Conservation (phyloP, 768 basidiomycete species). For the Naematelia aurantialba region DNA sequence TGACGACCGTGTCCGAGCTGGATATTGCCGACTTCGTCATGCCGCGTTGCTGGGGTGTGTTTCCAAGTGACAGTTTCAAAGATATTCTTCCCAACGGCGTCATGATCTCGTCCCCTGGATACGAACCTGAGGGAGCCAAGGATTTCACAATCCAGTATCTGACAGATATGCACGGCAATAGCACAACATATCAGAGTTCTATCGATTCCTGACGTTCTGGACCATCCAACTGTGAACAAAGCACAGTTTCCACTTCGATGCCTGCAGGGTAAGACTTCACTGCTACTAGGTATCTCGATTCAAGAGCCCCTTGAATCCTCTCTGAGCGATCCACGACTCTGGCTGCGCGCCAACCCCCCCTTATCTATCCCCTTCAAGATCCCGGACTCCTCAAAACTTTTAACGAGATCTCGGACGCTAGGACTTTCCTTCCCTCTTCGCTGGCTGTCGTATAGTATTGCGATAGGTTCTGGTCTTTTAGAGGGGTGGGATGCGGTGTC, state of each 20-base stretch:
- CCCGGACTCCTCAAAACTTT: constrained; percentile 28
- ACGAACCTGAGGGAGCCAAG: too few species aligned
- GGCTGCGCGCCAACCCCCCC: constrained; percentile 1
- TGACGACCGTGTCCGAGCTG: too few species aligned
- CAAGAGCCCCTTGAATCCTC: neutral
- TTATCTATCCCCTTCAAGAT: constrained; percentile 14
- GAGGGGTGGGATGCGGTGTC: constrained; percentile 6
- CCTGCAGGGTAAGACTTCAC: neutral
- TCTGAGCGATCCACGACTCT: constrained; percentile 13
- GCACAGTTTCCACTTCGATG: neutral
- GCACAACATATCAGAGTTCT: neutral
- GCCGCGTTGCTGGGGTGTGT: too few species aligned
- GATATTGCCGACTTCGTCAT: too few species aligned
- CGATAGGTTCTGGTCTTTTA: neutral
- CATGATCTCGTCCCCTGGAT: too few species aligned
- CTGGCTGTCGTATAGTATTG: too few species aligned
- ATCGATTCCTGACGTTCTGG: neutral
- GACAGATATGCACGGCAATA: too few species aligned
- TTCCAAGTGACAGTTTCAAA: too few species aligned
- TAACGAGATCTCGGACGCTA: constrained; percentile 34
- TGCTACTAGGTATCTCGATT: neutral
- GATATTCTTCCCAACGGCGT: too few species aligned
- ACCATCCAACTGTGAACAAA: neutral
- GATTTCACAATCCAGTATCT: too few species aligned
- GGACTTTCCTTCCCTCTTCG: constrained; percentile 3